Evolutionary conservation across 805 yeast genomes (phyloP), one percentile per base, ranked within the genome.

Genomic region (Candida dajiaensis): DNA sequence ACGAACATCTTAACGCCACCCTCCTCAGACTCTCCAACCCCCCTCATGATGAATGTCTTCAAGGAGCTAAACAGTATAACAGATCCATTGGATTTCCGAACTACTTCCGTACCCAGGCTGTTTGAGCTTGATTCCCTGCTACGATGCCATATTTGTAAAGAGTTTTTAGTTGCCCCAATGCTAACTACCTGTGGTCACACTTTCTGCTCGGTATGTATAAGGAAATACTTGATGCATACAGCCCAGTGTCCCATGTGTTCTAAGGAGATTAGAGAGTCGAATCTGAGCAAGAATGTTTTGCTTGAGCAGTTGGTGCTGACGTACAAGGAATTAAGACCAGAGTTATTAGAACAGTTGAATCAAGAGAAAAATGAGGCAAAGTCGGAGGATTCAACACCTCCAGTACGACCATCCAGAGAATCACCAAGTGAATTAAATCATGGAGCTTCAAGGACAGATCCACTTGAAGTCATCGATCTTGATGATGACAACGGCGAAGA

Each of bases 111-210:
- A 7, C 89, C 95, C 4, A 65, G 62, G 16, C 62, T 88, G 3
- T 55, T 72, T 2, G 81, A 75, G 43, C 65, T 90, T 3, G 97
- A 90, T 52, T 72, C 88, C 2, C 68, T 83, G 22, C 69, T 89
- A 43, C 62, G 96, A 58, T 90, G 98, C 61, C 89, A 85, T 55
- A 85, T 90, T 10, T 90, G 98, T 64, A 87, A 89, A 57, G 97
- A 89, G 50, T 78, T 84, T 52, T 70, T 86, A 45, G 74, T 68
- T 28, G 85, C 90, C 0, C 97, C 98, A 1, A 87, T 88, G 33
- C 66, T 85, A 38, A 86, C 97, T 1, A 76, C 83, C 2, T 90
- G 98, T 68, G 83, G 86, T 33, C 97, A 90, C 63, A 82, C 90
- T 1, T 90, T 89, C 62, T 90, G 98, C 64, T 87, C 96, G 0